Conservation (phyloP, 2,329 filamentous ascomycete species). For the Talaromyces sp. region DNA sequence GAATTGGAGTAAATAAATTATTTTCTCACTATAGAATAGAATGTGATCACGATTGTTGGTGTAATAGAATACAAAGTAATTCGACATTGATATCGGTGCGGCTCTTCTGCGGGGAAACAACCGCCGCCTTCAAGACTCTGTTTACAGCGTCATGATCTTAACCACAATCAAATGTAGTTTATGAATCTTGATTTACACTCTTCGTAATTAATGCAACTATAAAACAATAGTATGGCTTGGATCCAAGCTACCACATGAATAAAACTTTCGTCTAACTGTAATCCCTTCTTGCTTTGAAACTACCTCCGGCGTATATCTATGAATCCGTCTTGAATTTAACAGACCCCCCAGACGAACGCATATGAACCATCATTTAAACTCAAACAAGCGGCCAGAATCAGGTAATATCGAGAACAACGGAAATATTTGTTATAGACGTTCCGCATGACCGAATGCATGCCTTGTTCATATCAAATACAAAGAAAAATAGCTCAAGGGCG, state of each 20-base stretch:
- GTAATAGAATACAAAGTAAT: not conserved
- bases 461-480: not conserved
- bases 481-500: not conserved
- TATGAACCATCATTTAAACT: not conserved
- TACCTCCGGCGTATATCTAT: constrained; percentile 10
- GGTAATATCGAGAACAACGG: constrained; percentile 1
- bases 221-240: not conserved
- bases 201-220: not conserved
- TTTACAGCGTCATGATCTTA: not conserved
- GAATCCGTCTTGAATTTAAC: constrained; percentile 18
- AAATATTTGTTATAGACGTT: constrained; percentile 1
- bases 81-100: not conserved
- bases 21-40: too few species aligned
- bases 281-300: not conserved
- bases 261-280: not conserved
- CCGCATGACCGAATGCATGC: not conserved
- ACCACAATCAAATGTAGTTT: not conserved
- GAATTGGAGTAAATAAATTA: not conserved
- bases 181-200: not conserved
- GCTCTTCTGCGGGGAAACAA: not conserved
- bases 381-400: not conserved
- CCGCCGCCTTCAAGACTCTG: not conserved
- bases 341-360: not conserved
- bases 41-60: not conserved
- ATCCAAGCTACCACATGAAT: constrained; percentile 2